These are phyloP conservation scores for Wallacemonas sp. DNA, from an alignment of 208 protist species.

Conservation along the genomic window DNA sequence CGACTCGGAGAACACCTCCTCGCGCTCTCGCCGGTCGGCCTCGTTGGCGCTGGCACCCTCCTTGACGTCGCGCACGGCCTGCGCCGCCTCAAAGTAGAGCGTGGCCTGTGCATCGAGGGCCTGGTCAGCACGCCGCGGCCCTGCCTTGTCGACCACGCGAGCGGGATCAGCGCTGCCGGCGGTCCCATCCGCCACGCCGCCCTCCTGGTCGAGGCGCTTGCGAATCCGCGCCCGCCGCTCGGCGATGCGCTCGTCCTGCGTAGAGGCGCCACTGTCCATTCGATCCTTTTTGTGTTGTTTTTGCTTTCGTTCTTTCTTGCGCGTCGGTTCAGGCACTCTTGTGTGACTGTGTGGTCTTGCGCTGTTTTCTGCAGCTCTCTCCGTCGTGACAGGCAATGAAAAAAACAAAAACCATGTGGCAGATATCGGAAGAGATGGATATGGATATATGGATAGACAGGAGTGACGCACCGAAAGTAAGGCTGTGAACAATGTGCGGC, in stretches of 20 bases:
- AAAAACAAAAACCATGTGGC: background rate
- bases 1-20: conserved; percentile 43
- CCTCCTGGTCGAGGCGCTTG: conserved; percentile 16
- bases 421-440: too few relatives aligned
- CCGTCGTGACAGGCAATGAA: too few relatives aligned
- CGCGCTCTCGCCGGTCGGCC: conserved; percentile 64
- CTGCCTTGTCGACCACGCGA: conserved; percentile 21
- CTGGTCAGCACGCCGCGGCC: conserved; percentile 47
- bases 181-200: conserved; percentile 7
- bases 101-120: conserved; percentile 48
- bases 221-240: conserved; percentile 57
- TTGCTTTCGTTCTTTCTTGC: background rate
- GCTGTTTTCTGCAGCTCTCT: too few relatives aligned
- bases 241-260: conserved; percentile 58
- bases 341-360: too few relatives aligned
- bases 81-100: conserved; percentile 37
- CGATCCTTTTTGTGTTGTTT: conserved; percentile 11
- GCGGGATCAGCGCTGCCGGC: background rate
- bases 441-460: background rate
- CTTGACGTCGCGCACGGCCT: conserved; percentile 62
- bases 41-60: conserved; percentile 69
- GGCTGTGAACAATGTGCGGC: too few relatives aligned
- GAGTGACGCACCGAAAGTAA: too few relatives aligned
- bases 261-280: background rate
- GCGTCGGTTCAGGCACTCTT: background rate